Evolutionary conservation across 2,329 filamentous ascomycete genomes (phyloP).

Genomic region (Zymoseptoria brevis): DNA sequence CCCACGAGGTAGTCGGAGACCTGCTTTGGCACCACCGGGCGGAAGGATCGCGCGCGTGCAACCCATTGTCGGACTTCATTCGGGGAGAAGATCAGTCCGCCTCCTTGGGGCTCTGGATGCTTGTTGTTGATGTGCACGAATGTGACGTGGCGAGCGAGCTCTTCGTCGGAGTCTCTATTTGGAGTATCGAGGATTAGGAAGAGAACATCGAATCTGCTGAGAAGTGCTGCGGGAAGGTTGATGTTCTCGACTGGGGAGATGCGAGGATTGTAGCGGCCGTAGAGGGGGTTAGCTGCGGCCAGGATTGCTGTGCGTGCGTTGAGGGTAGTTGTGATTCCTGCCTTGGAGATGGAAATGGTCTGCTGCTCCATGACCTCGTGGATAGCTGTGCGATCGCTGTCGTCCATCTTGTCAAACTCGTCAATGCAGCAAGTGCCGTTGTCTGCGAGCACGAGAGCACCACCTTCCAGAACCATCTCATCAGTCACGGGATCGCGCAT

Average conservation of each 20-base stretch:
- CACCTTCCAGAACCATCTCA: constrained; percentile 76
- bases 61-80: constrained; percentile 95
- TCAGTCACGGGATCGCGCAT: constrained; percentile 79
- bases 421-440: constrained; percentile 83
- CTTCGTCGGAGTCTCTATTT: constrained; percentile 78
- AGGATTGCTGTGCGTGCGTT: constrained; percentile 82
- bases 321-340: constrained; percentile 90
- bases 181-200: constrained; percentile 96
- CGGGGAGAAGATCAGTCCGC: constrained; percentile 74
- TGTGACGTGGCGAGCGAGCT: constrained; percentile 89
- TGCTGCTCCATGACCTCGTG: constrained; percentile 88
- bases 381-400: constrained; percentile 71
- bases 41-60: constrained; percentile 80
- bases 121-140: constrained; percentile 95
- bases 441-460: constrained; percentile 70
- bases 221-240: constrained; percentile 91
- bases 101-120: constrained; percentile 65
- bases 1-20: constrained; percentile 96
- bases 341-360: constrained; percentile 80
- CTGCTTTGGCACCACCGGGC: constrained; percentile 72
- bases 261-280: constrained; percentile 95
- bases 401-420: constrained; percentile 86
- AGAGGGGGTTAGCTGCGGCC: constrained; percentile 91
- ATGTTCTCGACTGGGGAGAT: constrained; percentile 98
- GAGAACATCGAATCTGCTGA: constrained; percentile 94